Percentiles rank a stretch among this genome's conserved stretches.
phyloP scores from a whole-genome alignment of 352 stramenopile genomes.

The Phytophthora macrochlamydospora region DNA sequence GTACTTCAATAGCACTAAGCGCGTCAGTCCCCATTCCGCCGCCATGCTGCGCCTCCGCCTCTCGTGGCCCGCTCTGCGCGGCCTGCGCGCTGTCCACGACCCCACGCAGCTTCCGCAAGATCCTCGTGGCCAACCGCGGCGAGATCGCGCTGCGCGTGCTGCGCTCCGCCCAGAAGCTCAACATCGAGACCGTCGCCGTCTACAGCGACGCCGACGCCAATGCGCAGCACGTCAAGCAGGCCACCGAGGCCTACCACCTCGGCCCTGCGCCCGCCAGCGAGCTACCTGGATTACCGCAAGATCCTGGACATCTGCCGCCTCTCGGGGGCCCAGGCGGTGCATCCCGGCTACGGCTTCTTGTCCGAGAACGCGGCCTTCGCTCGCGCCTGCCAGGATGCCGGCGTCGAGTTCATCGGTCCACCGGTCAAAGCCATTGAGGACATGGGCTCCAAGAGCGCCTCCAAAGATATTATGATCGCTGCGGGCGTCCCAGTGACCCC shows the following conservation, averaged over 20 bases:
- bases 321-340: conserved; percentile 79
- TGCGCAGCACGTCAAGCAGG: conserved; percentile 77
- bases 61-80: conserved; percentile 4
- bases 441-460: conserved; percentile 93
- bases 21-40: conserved; percentile 5
- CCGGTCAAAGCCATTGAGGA: conserved; percentile 84
- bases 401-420: conserved; percentile 92
- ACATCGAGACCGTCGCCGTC: conserved; percentile 91
- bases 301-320: conserved; percentile 74
- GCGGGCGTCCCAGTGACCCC: conserved; percentile 87
- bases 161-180: conserved; percentile 82
- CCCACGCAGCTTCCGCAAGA: conserved; percentile 81
- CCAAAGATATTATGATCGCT: conserved; percentile 92
- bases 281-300: conserved; percentile 80
- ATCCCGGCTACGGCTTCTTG: conserved; percentile 92
- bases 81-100: conserved; percentile 25
- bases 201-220: conserved; percentile 89
- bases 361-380: conserved; percentile 89
- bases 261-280: conserved; percentile 70
- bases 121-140: conserved; percentile 91
- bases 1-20: too few species aligned
- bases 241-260: conserved; percentile 73
- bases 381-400: conserved; percentile 63
- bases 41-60: conserved; percentile 31
- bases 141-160: conserved; percentile 91